A percentile compares a stretch with the other conserved stretches of the same genome.
Conservation (phyloP, 768 basidiomycete species). For the Collybia mongolica region DNA sequence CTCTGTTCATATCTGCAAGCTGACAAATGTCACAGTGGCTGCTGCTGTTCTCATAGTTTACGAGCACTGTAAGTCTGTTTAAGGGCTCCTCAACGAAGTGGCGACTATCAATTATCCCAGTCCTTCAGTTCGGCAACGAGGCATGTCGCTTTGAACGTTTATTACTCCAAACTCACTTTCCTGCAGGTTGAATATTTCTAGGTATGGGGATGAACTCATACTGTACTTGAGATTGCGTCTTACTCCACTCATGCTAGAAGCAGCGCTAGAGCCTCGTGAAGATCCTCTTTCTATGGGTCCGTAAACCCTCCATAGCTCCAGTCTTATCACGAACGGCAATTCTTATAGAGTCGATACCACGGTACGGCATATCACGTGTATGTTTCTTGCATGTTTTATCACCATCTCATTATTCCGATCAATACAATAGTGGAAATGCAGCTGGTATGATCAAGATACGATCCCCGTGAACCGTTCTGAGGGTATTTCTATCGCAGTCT, state of each 20-base stretch:
- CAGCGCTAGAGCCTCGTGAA: slow-evolving; percentile 33
- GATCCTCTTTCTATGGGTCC: slow-evolving; percentile 31
- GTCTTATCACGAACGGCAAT: not conserved
- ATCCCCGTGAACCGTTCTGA: not conserved
- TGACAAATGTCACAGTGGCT: slow-evolving; percentile 11
- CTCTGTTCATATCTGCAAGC: not conserved
- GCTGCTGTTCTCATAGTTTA: slow-evolving; percentile 19
- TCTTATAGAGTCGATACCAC: slow-evolving; percentile 30
- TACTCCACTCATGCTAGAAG: slow-evolving; percentile 11
- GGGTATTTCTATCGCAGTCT: too few species aligned
- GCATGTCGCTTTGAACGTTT: not conserved
- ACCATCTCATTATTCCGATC: not conserved
- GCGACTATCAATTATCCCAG: slow-evolving; percentile 6
- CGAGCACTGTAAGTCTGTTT: slow-evolving; percentile 19
- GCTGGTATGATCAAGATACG: slow-evolving; percentile 11
- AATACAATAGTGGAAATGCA: slow-evolving; percentile 19
- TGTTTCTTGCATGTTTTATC: not conserved
- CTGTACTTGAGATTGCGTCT: not conserved
- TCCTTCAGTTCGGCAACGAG: slow-evolving; percentile 22
- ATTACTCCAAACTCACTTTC: not conserved
- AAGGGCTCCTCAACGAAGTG: not conserved
- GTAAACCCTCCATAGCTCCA: not conserved
- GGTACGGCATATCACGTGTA: slow-evolving; percentile 29
- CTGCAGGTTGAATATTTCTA: slow-evolving; percentile 27
- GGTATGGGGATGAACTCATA: slow-evolving; percentile 9